A percentile compares a stretch with the other conserved stretches of the same genome.
phyloP scores from a whole-genome alignment of 371 early-diverging fungal genomes.

The Mycotypha africana region DNA sequence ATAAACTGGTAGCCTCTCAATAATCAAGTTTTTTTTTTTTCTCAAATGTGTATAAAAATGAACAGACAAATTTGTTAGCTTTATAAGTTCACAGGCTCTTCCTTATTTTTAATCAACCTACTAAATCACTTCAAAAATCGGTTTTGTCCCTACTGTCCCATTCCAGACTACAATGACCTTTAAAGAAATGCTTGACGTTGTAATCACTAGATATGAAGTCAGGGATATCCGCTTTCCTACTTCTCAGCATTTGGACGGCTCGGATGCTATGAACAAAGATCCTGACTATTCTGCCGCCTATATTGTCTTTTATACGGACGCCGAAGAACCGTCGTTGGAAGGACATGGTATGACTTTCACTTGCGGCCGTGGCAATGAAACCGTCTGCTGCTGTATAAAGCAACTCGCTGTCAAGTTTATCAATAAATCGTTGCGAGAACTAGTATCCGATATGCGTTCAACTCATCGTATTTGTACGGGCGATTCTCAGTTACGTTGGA shows the following conservation, averaged over 20 bases:
- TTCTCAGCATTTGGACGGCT: constrained; percentile 39
- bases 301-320: constrained; percentile 41
- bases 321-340: constrained; percentile 11
- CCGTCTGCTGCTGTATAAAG: constrained; percentile 39
- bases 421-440: constrained; percentile 23
- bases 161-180: too few species aligned
- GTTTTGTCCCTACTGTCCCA: too few species aligned
- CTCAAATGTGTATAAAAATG: too few species aligned
- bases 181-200: constrained; percentile 14
- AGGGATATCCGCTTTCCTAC: constrained; percentile 50
- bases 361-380: constrained; percentile 45
- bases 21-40: too few species aligned
- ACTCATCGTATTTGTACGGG: constrained; percentile 45
- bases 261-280: constrained; percentile 52
- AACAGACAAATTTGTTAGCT: too few species aligned
- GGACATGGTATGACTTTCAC: constrained; percentile 52
- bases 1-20: too few species aligned
- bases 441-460: constrained; percentile 37
- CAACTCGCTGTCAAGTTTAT: constrained; percentile 39
- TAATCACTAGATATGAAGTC: constrained; percentile 39
- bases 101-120: too few species aligned
- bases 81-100: too few species aligned
- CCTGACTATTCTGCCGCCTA: constrained; percentile 53
- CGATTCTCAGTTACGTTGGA: constrained; percentile 43
- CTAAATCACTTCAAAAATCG: too few species aligned